Base-by-base conservation (phyloP, 1,284 basidiomycete species). In the Cerrena zonata region DNA sequence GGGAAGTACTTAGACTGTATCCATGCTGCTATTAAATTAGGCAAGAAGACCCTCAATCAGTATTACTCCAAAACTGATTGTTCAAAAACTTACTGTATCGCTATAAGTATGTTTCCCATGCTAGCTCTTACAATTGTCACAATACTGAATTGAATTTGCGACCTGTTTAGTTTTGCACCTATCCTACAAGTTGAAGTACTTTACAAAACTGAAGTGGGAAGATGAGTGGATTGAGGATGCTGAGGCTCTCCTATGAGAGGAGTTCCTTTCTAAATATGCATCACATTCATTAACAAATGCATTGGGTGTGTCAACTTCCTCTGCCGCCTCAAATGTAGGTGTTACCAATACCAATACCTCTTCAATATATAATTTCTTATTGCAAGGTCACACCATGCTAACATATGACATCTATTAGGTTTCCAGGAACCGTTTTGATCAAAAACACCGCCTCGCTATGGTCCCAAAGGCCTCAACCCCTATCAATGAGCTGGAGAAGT, bases 121-220 rank as follows among this genome's bases (percentile, higher is more conserved):
- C 36, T 27, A 24, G 43, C 24, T 12, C 10, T 21, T 45, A 23
- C 15, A 45, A 18, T 5, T 21, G 18, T 23, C 10, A 19, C 15
- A 7, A 15, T 45, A 18, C 11, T 47, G 11, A 26, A 22, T 30
- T 43, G 13, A 42, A 5, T n/a, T n/a, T n/a, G n/a, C n/a, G n/a
- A n/a, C n/a, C n/a, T n/a, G n/a, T n/a, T 57, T 53, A 70, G 68
- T 70, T 5, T 50, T 69, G 0, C 64, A 70, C 40, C 67, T 66
- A 1, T 24, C 43, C 0, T 53, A 65, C 55, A 70, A 69, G 42
- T 53, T 68, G 0, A 18, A 54, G 0, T 70, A 70, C 48, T 70
- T 70, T 54, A 48, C 51, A 15, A 18, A 53, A 0, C 57, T 56
- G 0, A 43, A 51, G 2, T 69, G 69, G 68, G 47, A 54, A 11